These are phyloP conservation scores for Beauveria bassiana DNA, from an alignment of 2,329 filamentous ascomycete species.

Conservation along the genomic window DNA sequence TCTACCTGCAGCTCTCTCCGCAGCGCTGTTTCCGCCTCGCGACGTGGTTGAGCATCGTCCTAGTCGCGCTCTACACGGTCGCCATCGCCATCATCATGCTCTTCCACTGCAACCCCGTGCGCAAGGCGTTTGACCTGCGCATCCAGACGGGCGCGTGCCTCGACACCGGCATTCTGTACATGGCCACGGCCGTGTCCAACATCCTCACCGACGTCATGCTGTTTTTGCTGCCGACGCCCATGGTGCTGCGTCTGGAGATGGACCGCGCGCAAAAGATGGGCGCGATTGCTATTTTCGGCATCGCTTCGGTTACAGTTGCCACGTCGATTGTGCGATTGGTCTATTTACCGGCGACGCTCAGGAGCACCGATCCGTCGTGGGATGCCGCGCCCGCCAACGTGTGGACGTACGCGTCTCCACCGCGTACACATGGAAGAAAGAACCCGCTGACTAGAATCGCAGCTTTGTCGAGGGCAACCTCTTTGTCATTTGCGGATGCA, in stretches of 20 bases:
- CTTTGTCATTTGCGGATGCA: slow-evolving; percentile 32
- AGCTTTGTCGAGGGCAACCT: slow-evolving; percentile 32
- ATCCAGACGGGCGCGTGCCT: slow-evolving; percentile 28
- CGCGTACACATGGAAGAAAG: slow-evolving; percentile 10
- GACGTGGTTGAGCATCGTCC: slow-evolving; percentile 22
- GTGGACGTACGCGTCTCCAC: slow-evolving; percentile 19
- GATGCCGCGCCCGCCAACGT: slow-evolving; percentile 21
- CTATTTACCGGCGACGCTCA: slow-evolving; percentile 19
- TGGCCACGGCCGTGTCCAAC: slow-evolving; percentile 33
- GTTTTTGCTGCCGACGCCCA: slow-evolving; percentile 37
- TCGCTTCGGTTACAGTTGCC: slow-evolving; percentile 29
- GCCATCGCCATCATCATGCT: slow-evolving; percentile 19
- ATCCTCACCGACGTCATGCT: slow-evolving; percentile 26
- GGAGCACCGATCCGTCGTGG: slow-evolving; percentile 22
- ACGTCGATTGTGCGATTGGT: slow-evolving; percentile 24
- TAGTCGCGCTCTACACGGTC: slow-evolving; percentile 24
- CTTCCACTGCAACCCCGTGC: slow-evolving; percentile 19
- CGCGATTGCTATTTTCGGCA: slow-evolving; percentile 34
- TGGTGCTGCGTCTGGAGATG: slow-evolving; percentile 35
- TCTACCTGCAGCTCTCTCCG: slow-evolving; percentile 30
- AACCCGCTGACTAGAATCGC: neutral
- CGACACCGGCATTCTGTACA: slow-evolving; percentile 37
- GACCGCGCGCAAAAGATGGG: slow-evolving; percentile 36
- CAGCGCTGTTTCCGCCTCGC: slow-evolving; percentile 23
- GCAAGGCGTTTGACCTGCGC: slow-evolving; percentile 18